phyloP scores from a whole-genome alignment of 2,329 filamentous ascomycete species.

The Lasiodiplodia theobromae region DNA sequence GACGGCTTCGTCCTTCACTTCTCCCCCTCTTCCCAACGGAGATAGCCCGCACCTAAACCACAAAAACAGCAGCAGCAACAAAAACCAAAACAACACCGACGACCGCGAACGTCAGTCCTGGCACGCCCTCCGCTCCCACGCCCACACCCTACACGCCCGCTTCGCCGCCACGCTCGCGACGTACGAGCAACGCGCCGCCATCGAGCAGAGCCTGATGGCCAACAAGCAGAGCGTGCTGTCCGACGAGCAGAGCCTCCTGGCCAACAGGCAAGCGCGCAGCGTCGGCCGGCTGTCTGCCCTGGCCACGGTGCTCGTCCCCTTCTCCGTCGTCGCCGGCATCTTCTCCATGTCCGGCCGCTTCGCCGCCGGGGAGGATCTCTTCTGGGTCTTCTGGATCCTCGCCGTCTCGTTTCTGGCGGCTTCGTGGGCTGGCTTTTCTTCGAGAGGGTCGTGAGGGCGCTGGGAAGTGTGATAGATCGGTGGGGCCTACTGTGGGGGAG shows the following conservation, averaged over 20 bases:
- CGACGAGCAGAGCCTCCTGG: background rate
- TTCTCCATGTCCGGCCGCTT: conserved; percentile 10
- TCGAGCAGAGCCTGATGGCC: too few species aligned
- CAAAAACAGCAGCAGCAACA: too few species aligned
- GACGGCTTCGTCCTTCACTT: too few species aligned
- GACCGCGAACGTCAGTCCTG: background rate
- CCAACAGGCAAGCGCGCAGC: background rate
- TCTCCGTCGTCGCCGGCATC: background rate
- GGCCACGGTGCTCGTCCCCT: background rate
- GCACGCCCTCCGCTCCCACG: background rate
- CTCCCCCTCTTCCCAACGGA: too few species aligned
- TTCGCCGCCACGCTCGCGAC: background rate
- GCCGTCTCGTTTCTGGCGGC: background rate
- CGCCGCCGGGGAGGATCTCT: background rate
- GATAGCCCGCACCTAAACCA: too few species aligned
- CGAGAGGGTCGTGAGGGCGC: background rate
- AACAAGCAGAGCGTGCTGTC: background rate
- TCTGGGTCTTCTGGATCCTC: background rate
- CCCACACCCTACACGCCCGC: background rate
- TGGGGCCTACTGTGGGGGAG: too few species aligned
- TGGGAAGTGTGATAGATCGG: background rate
- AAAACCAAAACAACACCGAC: too few species aligned
- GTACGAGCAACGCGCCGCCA: too few species aligned
- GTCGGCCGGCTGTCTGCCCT: background rate
- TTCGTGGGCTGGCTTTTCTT: background rate